phyloP scores from a whole-genome alignment of 129 eudicot species.

The Tagetes patula region DNA sequence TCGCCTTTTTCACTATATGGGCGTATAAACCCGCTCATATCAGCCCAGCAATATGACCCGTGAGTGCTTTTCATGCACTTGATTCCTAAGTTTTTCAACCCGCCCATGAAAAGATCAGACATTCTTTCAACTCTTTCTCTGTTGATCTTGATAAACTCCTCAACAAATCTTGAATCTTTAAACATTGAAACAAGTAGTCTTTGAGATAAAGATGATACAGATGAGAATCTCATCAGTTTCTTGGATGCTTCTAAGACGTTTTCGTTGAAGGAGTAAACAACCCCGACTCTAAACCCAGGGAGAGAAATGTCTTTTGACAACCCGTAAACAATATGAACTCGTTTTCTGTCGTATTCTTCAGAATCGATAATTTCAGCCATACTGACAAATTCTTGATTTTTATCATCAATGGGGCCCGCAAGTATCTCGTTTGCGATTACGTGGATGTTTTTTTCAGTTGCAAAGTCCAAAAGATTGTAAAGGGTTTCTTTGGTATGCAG shows the following conservation, averaged over 20 bases:
- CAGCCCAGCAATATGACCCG: conserved; percentile 90
- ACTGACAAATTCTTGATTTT: conserved; percentile 67
- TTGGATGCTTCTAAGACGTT: conserved; percentile 57
- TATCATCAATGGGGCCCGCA: conserved; percentile 47
- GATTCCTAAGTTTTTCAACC: conserved; percentile 67
- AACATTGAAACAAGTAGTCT: conserved; percentile 60
- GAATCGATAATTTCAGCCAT: conserved; percentile 41
- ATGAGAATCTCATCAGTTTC: conserved; percentile 65
- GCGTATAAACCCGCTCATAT: conserved; percentile 77
- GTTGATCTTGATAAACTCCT: conserved; percentile 38
- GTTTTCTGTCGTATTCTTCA: conserved; percentile 51
- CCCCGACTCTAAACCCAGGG: conserved; percentile 58
- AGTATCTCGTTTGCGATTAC: conserved; percentile 64
- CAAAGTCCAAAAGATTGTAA: conserved; percentile 71
- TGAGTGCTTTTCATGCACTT: conserved; percentile 53
- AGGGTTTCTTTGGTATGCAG: conserved; percentile 55
- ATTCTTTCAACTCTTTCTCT: conserved; percentile 48
- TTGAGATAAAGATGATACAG: conserved; percentile 66
- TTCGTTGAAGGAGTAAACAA: conserved; percentile 58
- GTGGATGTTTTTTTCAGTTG: conserved; percentile 79
- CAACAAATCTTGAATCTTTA: conserved; percentile 54
- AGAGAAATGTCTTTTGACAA: conserved; percentile 67
- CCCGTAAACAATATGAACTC: conserved; percentile 67
- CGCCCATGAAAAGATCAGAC: conserved; percentile 44
- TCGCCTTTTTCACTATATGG: conserved; percentile 92